Percentiles rank a stretch among this genome's conserved stretches.
These are phyloP conservation scores for Capsaspora owczarzaki DNA, from an alignment of 78 protist genomes.

Conservation along the genomic window DNA sequence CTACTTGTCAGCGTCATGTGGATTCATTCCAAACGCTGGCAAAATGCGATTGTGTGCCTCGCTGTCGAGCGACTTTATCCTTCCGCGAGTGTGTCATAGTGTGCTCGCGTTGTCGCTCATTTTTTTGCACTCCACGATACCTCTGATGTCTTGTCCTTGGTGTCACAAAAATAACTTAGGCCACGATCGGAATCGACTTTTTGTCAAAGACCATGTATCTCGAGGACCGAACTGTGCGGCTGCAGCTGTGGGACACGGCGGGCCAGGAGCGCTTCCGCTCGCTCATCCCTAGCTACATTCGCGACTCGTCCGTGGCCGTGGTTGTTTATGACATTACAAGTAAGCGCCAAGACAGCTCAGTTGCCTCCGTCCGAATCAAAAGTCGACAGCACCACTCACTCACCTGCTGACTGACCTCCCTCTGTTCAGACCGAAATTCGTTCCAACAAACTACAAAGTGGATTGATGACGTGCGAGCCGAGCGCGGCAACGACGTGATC, in stretches of 20 bases:
- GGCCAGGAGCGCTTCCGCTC: conserved; percentile 78
- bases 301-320: conserved; percentile 94
- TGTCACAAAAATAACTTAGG: conserved; percentile 26
- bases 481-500: conserved; percentile 86
- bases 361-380: too few species aligned
- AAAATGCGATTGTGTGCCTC: neutral
- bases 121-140: neutral
- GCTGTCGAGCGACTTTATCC: neutral
- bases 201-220: conserved; percentile 88
- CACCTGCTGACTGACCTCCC: neutral
- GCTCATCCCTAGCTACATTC: conserved; percentile 93
- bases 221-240: conserved; percentile 87
- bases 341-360: conserved; percentile 13
- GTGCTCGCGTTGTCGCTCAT: too few species aligned
- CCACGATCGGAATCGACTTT: conserved; percentile 97
- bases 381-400: neutral
- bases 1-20: neutral
- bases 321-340: conserved; percentile 95
- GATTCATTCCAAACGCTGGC: neutral
- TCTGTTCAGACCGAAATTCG: conserved; percentile 54
- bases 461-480: conserved; percentile 90
- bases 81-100: neutral
- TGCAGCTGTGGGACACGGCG: conserved; percentile 97
- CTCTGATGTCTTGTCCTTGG: neutral
- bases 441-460: conserved; percentile 75